These are phyloP conservation scores for Cardamine chenopodiifolia DNA, from an alignment of 345 rosid genomes.

Conservation along the genomic window DNA sequence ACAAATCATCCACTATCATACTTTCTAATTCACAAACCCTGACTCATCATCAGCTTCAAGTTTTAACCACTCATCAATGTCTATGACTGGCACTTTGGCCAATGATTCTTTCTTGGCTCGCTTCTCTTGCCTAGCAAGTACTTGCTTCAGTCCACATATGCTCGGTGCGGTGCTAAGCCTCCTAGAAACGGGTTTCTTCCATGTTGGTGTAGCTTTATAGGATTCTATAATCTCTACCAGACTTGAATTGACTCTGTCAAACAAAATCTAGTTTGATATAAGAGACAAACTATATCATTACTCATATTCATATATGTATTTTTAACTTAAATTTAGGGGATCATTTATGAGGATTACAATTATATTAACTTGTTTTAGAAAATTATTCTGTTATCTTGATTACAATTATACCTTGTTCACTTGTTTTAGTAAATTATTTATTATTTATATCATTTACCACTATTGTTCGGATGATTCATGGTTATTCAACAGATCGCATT, in stretches of 20 bases:
- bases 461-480: neutral
- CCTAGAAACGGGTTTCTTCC: constrained; percentile 54
- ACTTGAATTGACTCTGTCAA: constrained; percentile 63
- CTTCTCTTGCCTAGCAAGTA: constrained; percentile 52
- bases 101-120: constrained; percentile 46
- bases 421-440: neutral
- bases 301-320: neutral
- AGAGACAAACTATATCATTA: too few relatives aligned
- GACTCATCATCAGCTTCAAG: constrained; percentile 59
- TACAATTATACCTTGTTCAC: neutral
- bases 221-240: constrained; percentile 55
- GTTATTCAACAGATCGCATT: neutral
- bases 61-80: constrained; percentile 56
- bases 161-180: constrained; percentile 45
- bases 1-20: constrained; percentile 69
- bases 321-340: neutral
- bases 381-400: neutral
- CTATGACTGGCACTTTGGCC: constrained; percentile 45
- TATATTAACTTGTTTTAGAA: neutral
- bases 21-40: constrained; percentile 64
- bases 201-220: constrained; percentile 41
- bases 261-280: too few relatives aligned
- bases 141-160: constrained; percentile 42
- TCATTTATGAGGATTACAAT: too few relatives aligned
- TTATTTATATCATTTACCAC: neutral